A percentile compares a stretch with the other conserved stretches of the same genome.
Evolutionary conservation across 208 protist species (phyloP).

Genomic region (Leishmania braziliensis): DNA sequence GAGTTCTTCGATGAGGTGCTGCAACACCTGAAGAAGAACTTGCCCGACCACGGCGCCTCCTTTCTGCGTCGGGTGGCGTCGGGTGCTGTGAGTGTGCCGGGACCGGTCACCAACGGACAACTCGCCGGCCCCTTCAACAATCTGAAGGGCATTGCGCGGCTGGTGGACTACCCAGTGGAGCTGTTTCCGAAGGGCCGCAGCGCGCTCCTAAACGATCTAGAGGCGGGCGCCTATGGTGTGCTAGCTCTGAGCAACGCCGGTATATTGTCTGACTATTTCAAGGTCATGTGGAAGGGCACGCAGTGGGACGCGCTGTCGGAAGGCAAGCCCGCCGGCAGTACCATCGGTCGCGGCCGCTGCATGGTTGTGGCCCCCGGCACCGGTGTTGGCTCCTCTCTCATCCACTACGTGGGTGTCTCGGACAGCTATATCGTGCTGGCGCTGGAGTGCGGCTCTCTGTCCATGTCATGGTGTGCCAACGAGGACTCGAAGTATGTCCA

Average conservation of each 20-base stretch:
- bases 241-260: constrained; percentile 54
- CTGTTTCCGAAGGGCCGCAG: constrained; percentile 63
- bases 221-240: constrained; percentile 67
- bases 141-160: constrained; percentile 50
- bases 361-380: constrained; percentile 66
- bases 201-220: constrained; percentile 70
- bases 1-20: constrained; percentile 56
- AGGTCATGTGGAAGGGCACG: constrained; percentile 71
- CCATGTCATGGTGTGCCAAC: constrained; percentile 27
- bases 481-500: constrained; percentile 21
- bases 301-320: constrained; percentile 40
- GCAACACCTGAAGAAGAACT: constrained; percentile 27
- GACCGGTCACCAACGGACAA: constrained; percentile 49
- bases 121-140: constrained; percentile 75
- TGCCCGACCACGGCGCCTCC: constrained; percentile 15
- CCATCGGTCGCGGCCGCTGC: constrained; percentile 49
- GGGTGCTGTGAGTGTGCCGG: constrained; percentile 59
- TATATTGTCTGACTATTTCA: constrained; percentile 60
- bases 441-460: constrained; percentile 55
- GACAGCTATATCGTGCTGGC: constrained; percentile 49
- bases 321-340: constrained; percentile 20
- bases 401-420: constrained; percentile 46
- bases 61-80: constrained; percentile 46
- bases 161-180: constrained; percentile 50
- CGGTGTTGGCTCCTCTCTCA: constrained; percentile 64